Evolutionary conservation across 768 basidiomycete genomes (phyloP), one percentile per base, ranked within the genome.

Genomic region (Rhodotorula diobovata): DNA sequence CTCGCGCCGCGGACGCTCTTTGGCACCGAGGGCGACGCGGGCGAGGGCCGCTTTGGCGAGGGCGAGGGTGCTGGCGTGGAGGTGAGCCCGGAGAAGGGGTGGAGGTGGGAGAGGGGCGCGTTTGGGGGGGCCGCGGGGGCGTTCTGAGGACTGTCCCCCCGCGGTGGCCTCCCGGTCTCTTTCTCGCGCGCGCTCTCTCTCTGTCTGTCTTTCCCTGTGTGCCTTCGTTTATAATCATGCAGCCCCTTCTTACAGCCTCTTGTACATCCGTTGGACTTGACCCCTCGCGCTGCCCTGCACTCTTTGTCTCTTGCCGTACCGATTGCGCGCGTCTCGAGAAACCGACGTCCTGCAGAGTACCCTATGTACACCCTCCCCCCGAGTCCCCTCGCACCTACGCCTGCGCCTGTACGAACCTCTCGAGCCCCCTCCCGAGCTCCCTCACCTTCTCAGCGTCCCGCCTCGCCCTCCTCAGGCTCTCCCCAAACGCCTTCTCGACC

Each of bases 361-460:
- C 48, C n/a, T 53, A 14, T 53, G 51, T 30, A 53, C 30, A n/a
- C 1, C 30, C n/a, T 54, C n/a, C 50, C 28, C 12, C 8, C 20
- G 15, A 23, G 50, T 18, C 1, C 14, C 48, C 25, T 50, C 23
- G 2, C 25, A 28, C 25, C 6, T 12, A 23, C 12, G 48, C 48
- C 39, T 41, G 35, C 54, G n/a, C 43, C 37, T 57, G 56, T 4
- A 71, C 61, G 5, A 59, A 51, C 25, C 30, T 23, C 23, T 30
- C 59, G 56, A 71, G 35, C 30, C 41, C 39, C 23, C 16, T 9
- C 5, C 16, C 43, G 15, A 71, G 67, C 50, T 67, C 58, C 2
- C 25, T 45, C 4, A 71, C 66, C 66, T 67, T 71, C 20, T 67
- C 66, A 3, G 66, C 66, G 51, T 71, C 70, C 28, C 70, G 30